A percentile compares a stretch with the other conserved stretches of the same genome.
phyloP scores from a whole-genome alignment of 176 grass and related monocot species.

The Themeda triandra region DNA sequence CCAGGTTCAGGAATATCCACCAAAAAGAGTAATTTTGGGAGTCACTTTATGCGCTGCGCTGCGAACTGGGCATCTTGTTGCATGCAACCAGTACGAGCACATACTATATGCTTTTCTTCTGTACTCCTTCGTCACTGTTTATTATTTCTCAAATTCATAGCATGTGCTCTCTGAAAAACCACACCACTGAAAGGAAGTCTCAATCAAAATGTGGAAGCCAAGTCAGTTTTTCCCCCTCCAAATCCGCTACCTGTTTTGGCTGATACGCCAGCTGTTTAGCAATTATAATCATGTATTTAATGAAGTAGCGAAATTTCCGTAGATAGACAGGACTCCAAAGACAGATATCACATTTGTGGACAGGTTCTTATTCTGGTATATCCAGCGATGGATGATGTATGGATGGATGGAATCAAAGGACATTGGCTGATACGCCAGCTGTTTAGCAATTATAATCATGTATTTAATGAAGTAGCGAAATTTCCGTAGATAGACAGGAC shows the following conservation, averaged over 20 bases:
- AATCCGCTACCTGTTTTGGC: conserved; percentile 14
- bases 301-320: conserved; percentile 16
- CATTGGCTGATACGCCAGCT: not conserved
- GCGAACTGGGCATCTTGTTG: not conserved
- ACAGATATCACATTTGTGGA: not conserved
- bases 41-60: not conserved
- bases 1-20: conserved; percentile 10
- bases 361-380: conserved; percentile 21
- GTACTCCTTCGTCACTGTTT: not conserved
- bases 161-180: not conserved
- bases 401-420: too few relatives aligned
- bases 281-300: conserved; percentile 28
- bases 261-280: not conserved
- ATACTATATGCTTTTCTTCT: not conserved
- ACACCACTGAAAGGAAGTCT: not conserved
- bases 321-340: not conserved
- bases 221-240: not conserved
- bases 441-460: conserved; percentile 26
- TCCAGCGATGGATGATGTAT: conserved; percentile 1
- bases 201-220: conserved; percentile 6
- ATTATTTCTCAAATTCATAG: not conserved
- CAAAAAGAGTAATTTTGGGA: not conserved
- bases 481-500: not conserved
- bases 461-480: conserved; percentile 30
- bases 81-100: not conserved